A percentile compares a stretch with the other conserved stretches of the same genome.
Conservation (phyloP, 139 green algal species). For the Tetratostichococcus sp. region DNA sequence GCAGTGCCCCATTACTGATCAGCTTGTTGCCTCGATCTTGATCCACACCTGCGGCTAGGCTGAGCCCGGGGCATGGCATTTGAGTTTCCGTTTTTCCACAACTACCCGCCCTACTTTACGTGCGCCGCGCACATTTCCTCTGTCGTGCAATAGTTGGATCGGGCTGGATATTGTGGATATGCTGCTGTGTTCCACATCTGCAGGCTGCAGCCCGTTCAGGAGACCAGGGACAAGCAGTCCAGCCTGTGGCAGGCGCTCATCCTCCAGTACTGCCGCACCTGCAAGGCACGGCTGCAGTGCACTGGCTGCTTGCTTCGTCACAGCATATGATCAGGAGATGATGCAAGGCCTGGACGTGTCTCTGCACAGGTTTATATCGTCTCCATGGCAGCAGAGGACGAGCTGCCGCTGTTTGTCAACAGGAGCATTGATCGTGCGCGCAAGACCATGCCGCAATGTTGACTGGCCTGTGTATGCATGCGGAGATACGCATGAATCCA, state of each 20-base stretch:
- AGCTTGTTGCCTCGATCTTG: background rate
- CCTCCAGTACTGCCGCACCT: conserved; percentile 61
- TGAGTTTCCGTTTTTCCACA: conserved; percentile 55
- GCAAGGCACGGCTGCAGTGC: conserved; percentile 57
- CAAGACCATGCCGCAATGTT: too few species aligned
- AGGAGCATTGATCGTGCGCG: conserved; percentile 58
- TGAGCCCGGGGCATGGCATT: conserved; percentile 18
- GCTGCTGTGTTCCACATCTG: background rate
- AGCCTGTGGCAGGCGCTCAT: conserved; percentile 69
- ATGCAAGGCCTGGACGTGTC: background rate
- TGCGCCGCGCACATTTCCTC: conserved; percentile 23
- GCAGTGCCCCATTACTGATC: background rate
- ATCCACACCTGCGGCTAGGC: background rate
- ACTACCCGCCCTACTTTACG: conserved; percentile 75
- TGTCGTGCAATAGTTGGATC: background rate
- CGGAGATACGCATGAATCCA: too few species aligned
- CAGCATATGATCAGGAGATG: background rate
- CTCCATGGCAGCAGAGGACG: conserved; percentile 28
- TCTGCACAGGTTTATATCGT: conserved; percentile 46
- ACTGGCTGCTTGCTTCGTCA: too few species aligned
- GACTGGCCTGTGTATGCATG: background rate
- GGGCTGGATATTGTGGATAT: background rate
- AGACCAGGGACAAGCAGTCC: conserved; percentile 74
- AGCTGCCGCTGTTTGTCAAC: conserved; percentile 62
- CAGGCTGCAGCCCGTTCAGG: conserved; percentile 78